Percentiles rank a stretch among this genome's conserved stretches.
These are phyloP conservation scores for Penicillium sp. DNA, from an alignment of 2,329 filamentous ascomycete species.

Conservation along the genomic window DNA sequence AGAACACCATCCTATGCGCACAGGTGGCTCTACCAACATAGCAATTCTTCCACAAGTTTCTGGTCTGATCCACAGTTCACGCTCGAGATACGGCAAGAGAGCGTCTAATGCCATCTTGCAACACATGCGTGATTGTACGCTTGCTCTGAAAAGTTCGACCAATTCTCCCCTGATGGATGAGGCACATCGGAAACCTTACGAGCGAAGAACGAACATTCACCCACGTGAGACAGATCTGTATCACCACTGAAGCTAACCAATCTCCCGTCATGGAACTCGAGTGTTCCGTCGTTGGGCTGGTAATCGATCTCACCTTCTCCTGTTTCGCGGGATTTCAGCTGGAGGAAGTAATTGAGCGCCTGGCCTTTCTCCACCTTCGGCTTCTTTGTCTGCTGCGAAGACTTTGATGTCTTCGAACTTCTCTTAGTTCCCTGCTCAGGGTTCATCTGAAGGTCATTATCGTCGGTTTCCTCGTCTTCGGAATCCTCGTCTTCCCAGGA, in stretches of 20 bases:
- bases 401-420: background rate
- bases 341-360: background rate
- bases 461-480: conserved; percentile 1
- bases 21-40: no score
- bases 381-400: no score
- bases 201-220: background rate
- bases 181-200: conserved; percentile 10
- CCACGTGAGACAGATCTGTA: no score
- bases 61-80: no score
- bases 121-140: conserved; percentile 9
- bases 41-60: no score
- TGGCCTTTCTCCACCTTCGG: background rate
- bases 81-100: no score
- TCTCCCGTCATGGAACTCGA: conserved; percentile 11
- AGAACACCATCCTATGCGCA: no score
- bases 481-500: no score
- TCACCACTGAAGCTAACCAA: conserved; percentile 8
- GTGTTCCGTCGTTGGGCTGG: conserved; percentile 4
- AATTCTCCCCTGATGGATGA: conserved; percentile 2
- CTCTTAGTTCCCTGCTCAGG: background rate
- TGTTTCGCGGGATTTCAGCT: conserved; percentile 9
- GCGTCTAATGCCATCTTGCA: background rate
- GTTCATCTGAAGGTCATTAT: conserved; percentile 2
- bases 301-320: conserved; percentile 9
- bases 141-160: conserved; percentile 13